Evolutionary conservation across 2,329 filamentous ascomycete genomes (phyloP).

Genomic region (Colletotrichum gigasporum): DNA sequence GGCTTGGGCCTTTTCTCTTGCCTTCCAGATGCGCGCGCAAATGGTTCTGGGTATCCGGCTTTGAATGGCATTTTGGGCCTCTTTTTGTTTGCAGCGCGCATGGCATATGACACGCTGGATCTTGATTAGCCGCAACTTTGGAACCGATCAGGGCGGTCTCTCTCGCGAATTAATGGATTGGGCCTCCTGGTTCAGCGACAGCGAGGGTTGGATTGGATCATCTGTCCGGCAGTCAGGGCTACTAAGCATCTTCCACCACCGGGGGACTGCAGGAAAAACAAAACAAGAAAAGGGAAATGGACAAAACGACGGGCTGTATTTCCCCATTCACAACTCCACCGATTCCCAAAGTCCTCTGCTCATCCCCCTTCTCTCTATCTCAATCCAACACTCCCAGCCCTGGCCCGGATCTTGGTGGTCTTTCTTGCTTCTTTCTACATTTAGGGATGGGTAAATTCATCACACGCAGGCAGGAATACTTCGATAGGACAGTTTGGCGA

Average conservation of each 20-base stretch:
- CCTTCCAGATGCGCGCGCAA: conserved; percentile 27
- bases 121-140: conserved; percentile 24
- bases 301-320: conserved; percentile 26
- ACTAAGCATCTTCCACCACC: conserved; percentile 7
- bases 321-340: conserved; percentile 18
- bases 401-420: conserved; percentile 30
- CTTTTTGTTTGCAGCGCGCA: conserved; percentile 31
- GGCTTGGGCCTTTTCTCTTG: conserved; percentile 28
- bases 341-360: conserved; percentile 17
- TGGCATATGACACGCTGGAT: conserved; percentile 29
- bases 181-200: conserved; percentile 21
- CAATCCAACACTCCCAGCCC: conserved; percentile 30
- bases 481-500: conserved; percentile 62
- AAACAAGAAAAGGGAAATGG: conserved; percentile 3
- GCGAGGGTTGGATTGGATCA: conserved; percentile 25
- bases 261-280: not conserved
- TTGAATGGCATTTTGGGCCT: conserved; percentile 28
- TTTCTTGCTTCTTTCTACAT: conserved; percentile 39
- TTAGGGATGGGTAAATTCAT: conserved; percentile 45
- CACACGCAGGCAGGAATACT: conserved; percentile 49
- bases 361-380: not conserved
- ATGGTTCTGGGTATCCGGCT: conserved; percentile 23
- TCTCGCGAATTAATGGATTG: conserved; percentile 25
- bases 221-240: conserved; percentile 22
- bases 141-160: conserved; percentile 19